Conservation (phyloP, 495 filamentous ascomycete genomes). For the Cladorrhinum samala region DNA sequence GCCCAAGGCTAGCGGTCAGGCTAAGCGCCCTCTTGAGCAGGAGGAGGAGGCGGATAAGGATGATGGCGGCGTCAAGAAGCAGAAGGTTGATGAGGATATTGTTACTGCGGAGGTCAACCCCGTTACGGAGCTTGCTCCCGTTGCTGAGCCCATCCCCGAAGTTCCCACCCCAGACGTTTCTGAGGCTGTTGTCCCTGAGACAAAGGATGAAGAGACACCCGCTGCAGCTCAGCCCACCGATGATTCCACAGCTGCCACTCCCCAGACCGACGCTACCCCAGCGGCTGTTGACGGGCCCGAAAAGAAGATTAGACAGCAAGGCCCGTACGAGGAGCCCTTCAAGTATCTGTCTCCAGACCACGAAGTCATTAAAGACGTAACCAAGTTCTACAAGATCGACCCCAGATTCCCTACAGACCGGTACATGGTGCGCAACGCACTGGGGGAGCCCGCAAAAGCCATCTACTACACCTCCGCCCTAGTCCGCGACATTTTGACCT, state of each 20-base stretch:
- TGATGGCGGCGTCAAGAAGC: constrained; percentile 30
- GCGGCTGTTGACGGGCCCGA: constrained; percentile 8
- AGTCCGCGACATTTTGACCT: constrained; percentile 68
- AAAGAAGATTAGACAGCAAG: constrained; percentile 34
- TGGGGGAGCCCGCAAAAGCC: constrained; percentile 72
- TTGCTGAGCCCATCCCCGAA: constrained; percentile 21
- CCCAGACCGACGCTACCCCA: constrained; percentile 6
- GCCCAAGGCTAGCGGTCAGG: constrained; percentile 37
- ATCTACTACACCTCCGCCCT: constrained; percentile 94
- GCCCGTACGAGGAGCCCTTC: constrained; percentile 78
- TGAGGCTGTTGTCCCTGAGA: constrained; percentile 12
- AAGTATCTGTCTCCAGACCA: constrained; percentile 74
- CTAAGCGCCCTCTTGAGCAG: constrained; percentile 27
- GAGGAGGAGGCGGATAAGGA: constrained; percentile 30
- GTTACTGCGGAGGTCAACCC: constrained; percentile 16
- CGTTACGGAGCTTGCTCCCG: background rate
- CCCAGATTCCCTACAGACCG: constrained; percentile 78
- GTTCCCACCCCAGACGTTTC: constrained; percentile 21
- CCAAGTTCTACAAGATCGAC: constrained; percentile 74
- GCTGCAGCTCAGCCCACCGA: constrained; percentile 15
- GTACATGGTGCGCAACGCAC: constrained; percentile 91
- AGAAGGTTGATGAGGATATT: constrained; percentile 29
- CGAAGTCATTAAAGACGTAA: constrained; percentile 65
- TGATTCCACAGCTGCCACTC: constrained; percentile 11
- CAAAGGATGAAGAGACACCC: background rate